Base-by-base conservation (phyloP, 495 filamentous ascomycete genomes). In the Penicillium arizonense region DNA sequence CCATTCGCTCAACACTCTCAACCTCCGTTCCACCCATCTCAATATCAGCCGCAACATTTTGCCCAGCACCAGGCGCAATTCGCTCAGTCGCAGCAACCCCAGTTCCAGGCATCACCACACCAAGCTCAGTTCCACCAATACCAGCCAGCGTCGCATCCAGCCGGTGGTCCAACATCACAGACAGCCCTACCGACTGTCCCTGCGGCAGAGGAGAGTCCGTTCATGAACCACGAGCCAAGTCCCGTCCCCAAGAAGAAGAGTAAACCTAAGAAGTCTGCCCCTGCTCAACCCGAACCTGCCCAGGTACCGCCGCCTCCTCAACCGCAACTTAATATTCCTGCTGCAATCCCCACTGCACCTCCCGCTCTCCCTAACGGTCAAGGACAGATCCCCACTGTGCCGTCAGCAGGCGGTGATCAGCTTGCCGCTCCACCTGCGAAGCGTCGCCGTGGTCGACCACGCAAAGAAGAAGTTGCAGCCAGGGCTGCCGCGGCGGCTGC, bases 361-460 rank as follows among this genome's bases (percentile, higher is more conserved):
- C 41, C 53, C 28, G 24, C 47, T 23, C 61, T 53, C 34, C 23
- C 52, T 3, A 67, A 64, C 35, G 61, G 61, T n/a, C 61, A 57
- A 35, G 33, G 8, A 3, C 55, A 57, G 38, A 7, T 47, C 4
- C 47, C 48, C 16, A 9, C 20, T 21, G 33, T 47, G 10, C 14
- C 33, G 11, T 3, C 46, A 30, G 28, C 32, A 13, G 59, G 32
- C 5, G 42, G 51, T 28, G 55, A 54, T 12, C 51, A 45, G 9
- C 24, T 53, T 5, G 32, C 20, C 5, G 52, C 61, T 14, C 57
- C 55, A 5, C 50, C 57, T 9, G 33, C 40, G 8, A 59, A 55
- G 21, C 66, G 64, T 30, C 65, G 61, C 45, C 66, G 64, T 35
- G 66, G 63, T 28, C 64, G 63, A 5, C 66, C 66, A 18, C 50